A percentile compares a stretch with the other conserved stretches of the same genome.
Evolutionary conservation across 495 filamentous ascomycete genomes (phyloP).

Genomic region (Staphylotrichum tortipilum): DNA sequence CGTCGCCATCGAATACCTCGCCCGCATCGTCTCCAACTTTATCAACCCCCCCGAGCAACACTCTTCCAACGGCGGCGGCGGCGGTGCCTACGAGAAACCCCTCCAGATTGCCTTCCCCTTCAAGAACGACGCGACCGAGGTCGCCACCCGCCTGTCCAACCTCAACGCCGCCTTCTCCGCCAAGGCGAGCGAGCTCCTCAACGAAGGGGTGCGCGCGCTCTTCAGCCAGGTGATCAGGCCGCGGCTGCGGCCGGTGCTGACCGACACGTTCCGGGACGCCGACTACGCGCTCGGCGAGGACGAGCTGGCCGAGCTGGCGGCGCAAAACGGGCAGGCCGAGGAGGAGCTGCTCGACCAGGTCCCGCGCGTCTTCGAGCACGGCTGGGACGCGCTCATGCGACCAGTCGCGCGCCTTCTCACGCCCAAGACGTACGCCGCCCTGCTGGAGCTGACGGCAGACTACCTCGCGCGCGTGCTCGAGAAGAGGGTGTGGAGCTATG

Average conservation of each 20-base stretch:
- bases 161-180: conserved; percentile 61
- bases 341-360: conserved; percentile 51
- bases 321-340: conserved; percentile 43
- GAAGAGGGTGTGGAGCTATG: conserved; percentile 82
- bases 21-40: conserved; percentile 68
- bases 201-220: conserved; percentile 71
- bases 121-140: conserved; percentile 58
- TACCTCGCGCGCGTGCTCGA: conserved; percentile 72
- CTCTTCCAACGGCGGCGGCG: conserved; percentile 5
- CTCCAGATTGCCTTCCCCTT: conserved; percentile 69
- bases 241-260: conserved; percentile 73
- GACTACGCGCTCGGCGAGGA: conserved; percentile 60
- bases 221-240: conserved; percentile 85
- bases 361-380: conserved; percentile 62
- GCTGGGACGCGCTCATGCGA: conserved; percentile 75
- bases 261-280: conserved; percentile 83
- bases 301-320: conserved; percentile 40
- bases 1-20: conserved; percentile 77
- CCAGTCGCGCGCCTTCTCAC: conserved; percentile 84
- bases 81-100: conserved; percentile 19
- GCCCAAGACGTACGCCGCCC: conserved; percentile 52
- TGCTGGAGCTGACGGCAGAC: conserved; percentile 61
- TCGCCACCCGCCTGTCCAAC: conserved; percentile 55
- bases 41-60: conserved; percentile 33
- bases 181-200: conserved; percentile 73